Evolutionary conservation across 2,329 filamentous ascomycete genomes (phyloP).

Genomic region (Coleophoma cylindrospora): DNA sequence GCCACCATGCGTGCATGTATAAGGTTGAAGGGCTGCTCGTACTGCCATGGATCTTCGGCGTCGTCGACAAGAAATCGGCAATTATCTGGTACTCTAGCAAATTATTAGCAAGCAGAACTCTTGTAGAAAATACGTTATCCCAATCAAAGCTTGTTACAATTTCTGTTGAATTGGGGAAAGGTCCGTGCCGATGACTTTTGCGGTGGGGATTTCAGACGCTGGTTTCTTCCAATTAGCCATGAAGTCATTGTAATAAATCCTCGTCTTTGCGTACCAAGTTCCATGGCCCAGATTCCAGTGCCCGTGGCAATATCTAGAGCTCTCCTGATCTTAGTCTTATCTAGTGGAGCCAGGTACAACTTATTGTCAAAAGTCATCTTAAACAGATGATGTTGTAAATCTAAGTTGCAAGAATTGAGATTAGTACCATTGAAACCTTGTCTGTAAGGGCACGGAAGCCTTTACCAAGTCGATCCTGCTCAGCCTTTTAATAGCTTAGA

Average conservation of each 20-base stretch:
- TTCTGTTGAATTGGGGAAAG: slow-evolving; percentile 29
- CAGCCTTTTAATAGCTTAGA: background rate
- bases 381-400: slow-evolving; percentile 1
- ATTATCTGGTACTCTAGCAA: slow-evolving; percentile 38
- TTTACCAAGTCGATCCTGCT: background rate
- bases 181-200: background rate
- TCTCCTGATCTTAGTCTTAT: background rate
- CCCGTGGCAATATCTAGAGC: slow-evolving; percentile 1
- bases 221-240: background rate
- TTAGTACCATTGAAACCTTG: background rate
- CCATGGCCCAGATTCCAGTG: slow-evolving; percentile 7
- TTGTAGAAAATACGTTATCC: no score
- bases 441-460: background rate
- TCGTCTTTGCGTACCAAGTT: background rate
- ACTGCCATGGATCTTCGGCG: slow-evolving; percentile 41
- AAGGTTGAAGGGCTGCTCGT: slow-evolving; percentile 40
- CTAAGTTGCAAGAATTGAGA: background rate
- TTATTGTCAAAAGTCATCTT: background rate
- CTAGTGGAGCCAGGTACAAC: background rate
- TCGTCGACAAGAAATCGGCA: slow-evolving; percentile 45
- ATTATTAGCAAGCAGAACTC: background rate
- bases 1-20: slow-evolving; percentile 36
- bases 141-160: background rate
- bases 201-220: background rate
- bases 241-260: background rate